These are phyloP conservation scores for Medicago lupulina DNA, from an alignment of 306 rosid species.

Conservation along the genomic window DNA sequence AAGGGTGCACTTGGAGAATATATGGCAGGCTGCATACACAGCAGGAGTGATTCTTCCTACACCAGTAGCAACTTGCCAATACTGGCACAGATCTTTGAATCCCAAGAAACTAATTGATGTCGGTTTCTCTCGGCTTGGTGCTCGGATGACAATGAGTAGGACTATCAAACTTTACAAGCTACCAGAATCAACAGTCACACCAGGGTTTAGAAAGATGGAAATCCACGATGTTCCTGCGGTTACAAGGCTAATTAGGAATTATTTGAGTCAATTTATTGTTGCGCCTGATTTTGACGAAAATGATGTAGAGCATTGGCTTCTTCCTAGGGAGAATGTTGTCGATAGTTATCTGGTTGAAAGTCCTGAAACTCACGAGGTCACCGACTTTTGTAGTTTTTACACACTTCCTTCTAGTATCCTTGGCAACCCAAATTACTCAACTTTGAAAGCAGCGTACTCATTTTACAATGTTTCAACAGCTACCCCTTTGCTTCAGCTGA, in stretches of 20 bases:
- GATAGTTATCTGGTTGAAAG: slow-evolving; percentile 94
- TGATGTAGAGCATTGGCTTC: slow-evolving; percentile 97
- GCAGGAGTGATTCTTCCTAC: slow-evolving; percentile 98
- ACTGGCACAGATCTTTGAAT: slow-evolving; percentile 95
- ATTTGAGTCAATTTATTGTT: slow-evolving; percentile 73
- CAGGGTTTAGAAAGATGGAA: slow-evolving; percentile 94
- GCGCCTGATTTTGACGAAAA: slow-evolving; percentile 89
- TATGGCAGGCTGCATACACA: slow-evolving; percentile 96
- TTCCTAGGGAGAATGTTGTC: slow-evolving; percentile 78
- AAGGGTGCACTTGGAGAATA: slow-evolving; percentile 95
- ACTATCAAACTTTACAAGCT: slow-evolving; percentile 93
- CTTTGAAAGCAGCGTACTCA: slow-evolving; percentile 69
- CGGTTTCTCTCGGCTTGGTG: slow-evolving; percentile 96
- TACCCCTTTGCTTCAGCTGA: slow-evolving; percentile 68
- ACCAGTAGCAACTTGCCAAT: slow-evolving; percentile 89
- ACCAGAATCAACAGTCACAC: slow-evolving; percentile 77
- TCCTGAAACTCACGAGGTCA: slow-evolving; percentile 80
- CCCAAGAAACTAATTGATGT: slow-evolving; percentile 97
- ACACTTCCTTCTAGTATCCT: slow-evolving; percentile 80
- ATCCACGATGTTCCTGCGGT: slow-evolving; percentile 89
- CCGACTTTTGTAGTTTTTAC: slow-evolving; percentile 97
- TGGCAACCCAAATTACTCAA: slow-evolving; percentile 60
- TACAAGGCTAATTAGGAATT: slow-evolving; percentile 77
- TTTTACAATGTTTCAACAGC: slow-evolving; percentile 61
- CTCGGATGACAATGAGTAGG: slow-evolving; percentile 97